Base-by-base conservation (phyloP, 345 rosid genomes). In the Aquilaria sinensis region DNA sequence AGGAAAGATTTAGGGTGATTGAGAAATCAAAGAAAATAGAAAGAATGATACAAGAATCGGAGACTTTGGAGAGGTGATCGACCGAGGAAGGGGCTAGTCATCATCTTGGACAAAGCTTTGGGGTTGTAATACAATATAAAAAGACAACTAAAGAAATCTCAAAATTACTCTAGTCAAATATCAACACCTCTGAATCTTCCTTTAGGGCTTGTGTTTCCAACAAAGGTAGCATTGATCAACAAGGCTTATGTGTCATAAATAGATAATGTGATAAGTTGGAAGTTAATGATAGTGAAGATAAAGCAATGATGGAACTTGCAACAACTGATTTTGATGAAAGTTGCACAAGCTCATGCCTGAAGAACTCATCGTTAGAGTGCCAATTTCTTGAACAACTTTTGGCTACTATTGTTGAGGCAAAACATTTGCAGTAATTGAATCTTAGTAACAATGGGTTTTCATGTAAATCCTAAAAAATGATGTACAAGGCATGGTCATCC, bases 271-370 rank as follows among this genome's bases (percentile, higher is more conserved):
- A 70, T 64, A 68, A 62, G 52, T 84, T 90, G 5, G 88, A 85
- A 83, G 96, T 94, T 62, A 87, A 96, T 31, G 97, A 88, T 64
- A 94, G 97, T 56, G 93, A 90, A 80, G 99, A 94, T 65, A 77
- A 78, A 49, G 52, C 15, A 9, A 65, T 43, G 58, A 67, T 11
- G 53, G 84, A 74, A 66, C 74, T 70, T 37, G 70, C 47, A 59
- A 80, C 67, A 32, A 75, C 77, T 4, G 83, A 73, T 46, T 43
- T 77, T 4, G 63, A 81, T 31, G 76, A 75, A 49, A 74, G 82
- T 57, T 79, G 81, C 66, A 61, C 80, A 46, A 82, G 94, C 70
- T 82, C 88, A 0, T 79, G 62, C 29, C 73, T 66, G 32, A 78
- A 71, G 60, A 77, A 75, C 32, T 63, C 81, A 10, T 72, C 74